phyloP scores from a whole-genome alignment of 805 yeast genomes.

The Yarrowia keelungensis region DNA sequence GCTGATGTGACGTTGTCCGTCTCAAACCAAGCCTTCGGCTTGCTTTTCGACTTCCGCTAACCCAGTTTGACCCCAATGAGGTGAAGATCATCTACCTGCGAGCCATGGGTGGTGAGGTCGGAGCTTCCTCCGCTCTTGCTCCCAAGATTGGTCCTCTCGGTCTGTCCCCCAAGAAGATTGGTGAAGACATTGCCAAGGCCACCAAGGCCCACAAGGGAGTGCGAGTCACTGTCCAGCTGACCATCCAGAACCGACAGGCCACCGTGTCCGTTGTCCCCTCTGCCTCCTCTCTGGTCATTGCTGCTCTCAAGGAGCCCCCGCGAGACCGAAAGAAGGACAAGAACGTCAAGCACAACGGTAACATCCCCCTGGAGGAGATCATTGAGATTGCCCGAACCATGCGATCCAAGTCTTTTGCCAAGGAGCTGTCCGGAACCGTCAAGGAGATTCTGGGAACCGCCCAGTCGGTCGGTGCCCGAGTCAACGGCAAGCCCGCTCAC shows the following conservation, averaged over 20 bases:
- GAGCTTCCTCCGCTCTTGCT: constrained; percentile 99
- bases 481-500: constrained; percentile 99
- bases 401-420: constrained; percentile 98
- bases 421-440: constrained; percentile 93
- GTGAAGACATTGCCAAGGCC: constrained; percentile 99
- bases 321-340: constrained; percentile 99
- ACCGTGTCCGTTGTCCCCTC: constrained; percentile 98
- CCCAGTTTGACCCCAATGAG: constrained; percentile 98
- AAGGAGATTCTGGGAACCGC: constrained; percentile 99
- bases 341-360: constrained; percentile 99
- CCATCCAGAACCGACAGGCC: constrained; percentile 99
- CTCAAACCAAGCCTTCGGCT: neutral
- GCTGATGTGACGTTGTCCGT: too few species aligned
- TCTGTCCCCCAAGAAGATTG: constrained; percentile 99
- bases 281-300: constrained; percentile 97
- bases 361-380: constrained; percentile 96
- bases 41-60: constrained; percentile 47
- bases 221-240: constrained; percentile 97
- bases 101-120: constrained; percentile 99
- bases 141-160: constrained; percentile 99
- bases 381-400: constrained; percentile 96
- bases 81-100: constrained; percentile 98
- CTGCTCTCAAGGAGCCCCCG: constrained; percentile 99
- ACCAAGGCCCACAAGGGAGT: constrained; percentile 99
- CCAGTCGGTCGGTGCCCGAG: constrained; percentile 99